A percentile compares a stretch with the other conserved stretches of the same genome.
Conservation (phyloP, 441 rosid genomes). For the Pelargonium citronellum region DNA sequence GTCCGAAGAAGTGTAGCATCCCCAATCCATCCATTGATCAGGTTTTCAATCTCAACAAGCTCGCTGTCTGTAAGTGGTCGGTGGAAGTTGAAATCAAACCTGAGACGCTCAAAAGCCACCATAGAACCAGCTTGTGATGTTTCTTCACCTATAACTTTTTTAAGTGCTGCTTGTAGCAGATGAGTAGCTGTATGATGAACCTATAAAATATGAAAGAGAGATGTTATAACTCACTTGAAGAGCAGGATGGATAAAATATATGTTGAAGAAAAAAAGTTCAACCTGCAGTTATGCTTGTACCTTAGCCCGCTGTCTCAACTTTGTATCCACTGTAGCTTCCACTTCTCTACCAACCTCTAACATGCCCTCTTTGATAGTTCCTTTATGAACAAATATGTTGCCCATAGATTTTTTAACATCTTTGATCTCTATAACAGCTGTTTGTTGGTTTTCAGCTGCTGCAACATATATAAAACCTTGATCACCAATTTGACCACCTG, state of each 20-base stretch:
- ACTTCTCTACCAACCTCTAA: constrained; percentile 87
- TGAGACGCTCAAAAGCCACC: constrained; percentile 92
- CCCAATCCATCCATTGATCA: constrained; percentile 83
- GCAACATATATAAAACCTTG: constrained; percentile 58
- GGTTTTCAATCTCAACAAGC: constrained; percentile 60
- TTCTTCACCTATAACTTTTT: constrained; percentile 72
- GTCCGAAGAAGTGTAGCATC: constrained; percentile 66
- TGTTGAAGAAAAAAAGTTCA: constrained; percentile 11
- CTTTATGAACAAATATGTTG: constrained; percentile 73
- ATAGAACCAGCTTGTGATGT: constrained; percentile 95
- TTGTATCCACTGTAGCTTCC: constrained; percentile 73
- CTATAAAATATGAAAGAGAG: constrained; percentile 33
- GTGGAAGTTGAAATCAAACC: constrained; percentile 86
- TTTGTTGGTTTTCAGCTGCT: constrained; percentile 37
- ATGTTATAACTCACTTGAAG: not conserved
- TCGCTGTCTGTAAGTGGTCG: constrained; percentile 59
- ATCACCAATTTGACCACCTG: constrained; percentile 94
- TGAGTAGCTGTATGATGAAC: constrained; percentile 98
- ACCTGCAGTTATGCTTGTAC: constrained; percentile 30
- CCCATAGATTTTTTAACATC: constrained; percentile 76
- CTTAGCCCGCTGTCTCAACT: constrained; percentile 72
- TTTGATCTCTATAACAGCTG: constrained; percentile 65
- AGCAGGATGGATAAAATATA: not conserved
- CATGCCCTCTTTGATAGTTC: constrained; percentile 61
- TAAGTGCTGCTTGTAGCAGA: constrained; percentile 85